phyloP scores from a whole-genome alignment of 441 rosid genomes.

The Populus trichocarpa region DNA sequence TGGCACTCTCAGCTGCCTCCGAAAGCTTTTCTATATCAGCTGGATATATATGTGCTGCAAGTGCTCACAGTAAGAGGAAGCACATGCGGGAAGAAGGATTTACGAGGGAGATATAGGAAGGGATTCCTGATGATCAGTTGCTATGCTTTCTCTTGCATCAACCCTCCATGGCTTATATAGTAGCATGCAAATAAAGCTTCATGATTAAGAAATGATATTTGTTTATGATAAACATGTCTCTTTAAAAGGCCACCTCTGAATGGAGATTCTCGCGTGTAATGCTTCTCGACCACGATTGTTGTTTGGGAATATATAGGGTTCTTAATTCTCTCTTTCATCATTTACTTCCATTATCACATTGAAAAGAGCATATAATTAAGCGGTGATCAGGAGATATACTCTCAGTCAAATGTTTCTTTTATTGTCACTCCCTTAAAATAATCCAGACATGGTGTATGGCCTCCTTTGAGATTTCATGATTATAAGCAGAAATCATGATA shows the following conservation, averaged over 20 bases:
- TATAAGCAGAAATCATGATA: not conserved
- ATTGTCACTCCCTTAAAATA: not conserved
- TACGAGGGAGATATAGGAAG: not conserved
- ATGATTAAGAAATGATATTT: conserved; percentile 3
- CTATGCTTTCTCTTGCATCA: conserved; percentile 3
- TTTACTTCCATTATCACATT: conserved; percentile 7
- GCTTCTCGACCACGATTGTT: conserved; percentile 38
- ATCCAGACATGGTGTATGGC: not conserved
- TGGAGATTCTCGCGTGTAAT: conserved; percentile 22
- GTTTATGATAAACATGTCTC: not conserved
- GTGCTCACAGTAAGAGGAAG: not conserved
- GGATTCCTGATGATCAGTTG: not conserved
- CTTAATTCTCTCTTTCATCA: conserved; percentile 18
- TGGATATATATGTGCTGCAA: not conserved
- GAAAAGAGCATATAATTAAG: not conserved
- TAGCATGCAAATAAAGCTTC: not conserved
- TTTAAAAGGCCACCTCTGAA: conserved; percentile 23
- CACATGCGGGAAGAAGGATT: too few relatives aligned
- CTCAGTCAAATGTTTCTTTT: not conserved
- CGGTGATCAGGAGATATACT: not conserved
- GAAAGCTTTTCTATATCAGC: not conserved
- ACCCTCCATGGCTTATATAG: conserved; percentile 29
- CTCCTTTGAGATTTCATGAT: not conserved
- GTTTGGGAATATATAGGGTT: conserved; percentile 38
- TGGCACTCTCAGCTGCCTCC: too few relatives aligned